Evolutionary conservation across 1,284 basidiomycete genomes (phyloP).

Genomic region (Lignosus rhinocerotis): DNA sequence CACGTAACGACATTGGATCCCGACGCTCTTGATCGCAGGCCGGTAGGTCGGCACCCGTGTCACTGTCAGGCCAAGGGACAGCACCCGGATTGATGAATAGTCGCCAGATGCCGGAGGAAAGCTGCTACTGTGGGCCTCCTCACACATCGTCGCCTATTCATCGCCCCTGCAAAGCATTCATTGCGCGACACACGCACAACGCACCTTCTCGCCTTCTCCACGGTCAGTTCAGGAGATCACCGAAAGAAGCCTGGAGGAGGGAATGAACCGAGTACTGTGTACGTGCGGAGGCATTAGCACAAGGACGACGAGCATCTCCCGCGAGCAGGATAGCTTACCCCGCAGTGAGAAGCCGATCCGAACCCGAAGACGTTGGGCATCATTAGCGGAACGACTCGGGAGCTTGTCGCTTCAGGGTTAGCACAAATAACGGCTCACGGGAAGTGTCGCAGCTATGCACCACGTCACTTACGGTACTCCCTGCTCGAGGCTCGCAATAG

Average conservation of each 20-base stretch:
- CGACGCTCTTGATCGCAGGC: not conserved
- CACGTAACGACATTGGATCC: not conserved
- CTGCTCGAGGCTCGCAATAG: not conserved
- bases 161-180: not conserved
- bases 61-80: not conserved
- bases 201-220: not conserved
- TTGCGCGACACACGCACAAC: not conserved
- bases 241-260: not conserved
- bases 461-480: not conserved
- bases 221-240: not conserved
- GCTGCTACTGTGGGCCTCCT: not conserved
- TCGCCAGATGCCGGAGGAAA: not conserved
- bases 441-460: not conserved
- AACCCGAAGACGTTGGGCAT: not conserved
- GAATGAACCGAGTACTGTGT: not conserved
- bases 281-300: constrained; percentile 4
- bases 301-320: constrained; percentile 2
- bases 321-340: constrained; percentile 6
- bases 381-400: not conserved
- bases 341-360: constrained; percentile 2
- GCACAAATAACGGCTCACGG: not conserved
- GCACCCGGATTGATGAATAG: not conserved
- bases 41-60: not conserved
- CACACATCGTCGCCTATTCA: not conserved
- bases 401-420: not conserved